These are phyloP conservation scores for Microstegium vimineum DNA, from an alignment of 176 grass and related monocot species.

Conservation along the genomic window DNA sequence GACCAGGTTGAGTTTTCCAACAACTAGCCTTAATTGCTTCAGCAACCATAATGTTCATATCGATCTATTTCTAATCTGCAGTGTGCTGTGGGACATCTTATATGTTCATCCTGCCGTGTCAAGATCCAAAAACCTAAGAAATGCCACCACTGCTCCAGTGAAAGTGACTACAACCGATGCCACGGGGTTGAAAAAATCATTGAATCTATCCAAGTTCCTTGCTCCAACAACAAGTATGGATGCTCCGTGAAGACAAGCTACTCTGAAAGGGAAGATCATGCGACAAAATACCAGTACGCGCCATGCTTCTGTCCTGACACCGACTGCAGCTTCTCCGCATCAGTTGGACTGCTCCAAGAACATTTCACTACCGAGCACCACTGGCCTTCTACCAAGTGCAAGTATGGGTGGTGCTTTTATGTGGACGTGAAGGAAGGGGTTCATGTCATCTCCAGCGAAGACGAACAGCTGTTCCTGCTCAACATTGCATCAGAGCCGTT, in stretches of 20 bases:
- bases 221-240: constrained; percentile 7
- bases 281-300: neutral
- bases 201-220: constrained; percentile 7
- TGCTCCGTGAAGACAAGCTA: neutral
- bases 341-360: neutral
- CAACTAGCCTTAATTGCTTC: neutral
- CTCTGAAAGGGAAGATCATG: neutral
- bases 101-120: constrained; percentile 15
- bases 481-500: neutral
- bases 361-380: neutral
- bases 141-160: neutral
- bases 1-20: neutral
- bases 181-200: neutral
- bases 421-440: neutral
- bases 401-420: neutral
- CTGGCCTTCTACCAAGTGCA: neutral
- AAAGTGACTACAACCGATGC: neutral
- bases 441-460: neutral
- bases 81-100: constrained; percentile 10
- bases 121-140: neutral
- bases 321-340: neutral
- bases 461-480: neutral
- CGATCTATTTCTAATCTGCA: neutral
- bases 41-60: neutral
- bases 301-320: constrained; percentile 9